Conservation (phyloP, 2,329 filamentous ascomycete species). For the Calonectria pauciramosa region DNA sequence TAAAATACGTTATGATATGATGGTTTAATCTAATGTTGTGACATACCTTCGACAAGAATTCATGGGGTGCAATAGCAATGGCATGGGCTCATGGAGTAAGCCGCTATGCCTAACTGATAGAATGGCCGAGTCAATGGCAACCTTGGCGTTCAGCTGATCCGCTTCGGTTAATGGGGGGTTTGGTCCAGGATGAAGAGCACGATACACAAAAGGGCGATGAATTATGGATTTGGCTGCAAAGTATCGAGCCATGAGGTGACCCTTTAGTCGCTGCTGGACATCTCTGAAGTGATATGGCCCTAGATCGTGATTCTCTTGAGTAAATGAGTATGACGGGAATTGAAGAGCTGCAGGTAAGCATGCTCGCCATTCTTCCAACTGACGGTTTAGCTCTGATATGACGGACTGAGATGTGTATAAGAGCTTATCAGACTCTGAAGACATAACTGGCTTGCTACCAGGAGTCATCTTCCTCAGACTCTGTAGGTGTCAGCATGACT, state of each 20-base stretch:
- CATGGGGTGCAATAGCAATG: constrained; percentile 27
- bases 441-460: not conserved
- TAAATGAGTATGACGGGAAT: constrained; percentile 8
- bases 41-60: constrained; percentile 33
- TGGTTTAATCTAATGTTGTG: too few species aligned
- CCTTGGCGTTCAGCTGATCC: constrained; percentile 9
- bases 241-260: constrained; percentile 15
- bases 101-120: constrained; percentile 4
- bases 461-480: not conserved
- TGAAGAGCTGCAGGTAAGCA: constrained; percentile 27
- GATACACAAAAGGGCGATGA: constrained; percentile 30
- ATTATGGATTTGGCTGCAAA: constrained; percentile 30
- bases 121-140: constrained; percentile 15
- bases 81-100: constrained; percentile 23
- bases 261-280: constrained; percentile 8
- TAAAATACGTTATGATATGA: not conserved
- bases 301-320: not conserved
- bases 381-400: constrained; percentile 32
- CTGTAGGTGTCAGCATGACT: not conserved
- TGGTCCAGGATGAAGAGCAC: constrained; percentile 11
- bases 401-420: constrained; percentile 17
- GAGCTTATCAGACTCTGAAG: not conserved
- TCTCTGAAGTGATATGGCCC: not conserved
- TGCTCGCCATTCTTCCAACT: constrained; percentile 33
- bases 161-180: not conserved